Base-by-base conservation (phyloP, 2,329 filamentous ascomycete genomes). In the Daldinia sp. region DNA sequence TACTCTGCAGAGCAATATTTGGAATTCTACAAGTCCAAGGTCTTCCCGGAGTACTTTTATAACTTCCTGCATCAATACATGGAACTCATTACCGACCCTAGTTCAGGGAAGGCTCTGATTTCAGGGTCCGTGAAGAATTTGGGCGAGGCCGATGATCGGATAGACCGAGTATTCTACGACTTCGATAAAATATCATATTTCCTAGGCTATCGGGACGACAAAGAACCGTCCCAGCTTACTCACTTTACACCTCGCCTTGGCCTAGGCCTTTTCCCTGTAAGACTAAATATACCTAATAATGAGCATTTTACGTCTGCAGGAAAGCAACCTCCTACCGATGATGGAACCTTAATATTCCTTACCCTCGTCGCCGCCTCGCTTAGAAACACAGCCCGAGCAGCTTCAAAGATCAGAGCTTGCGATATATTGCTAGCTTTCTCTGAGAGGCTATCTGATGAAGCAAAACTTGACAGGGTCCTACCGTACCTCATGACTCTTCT, bases 181-280 rank as follows among this genome's bases (percentile, higher is more conserved):
- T 98, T 98, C 81, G 96, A 99, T 79, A 99, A 98, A 79, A 97
- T 99, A 59, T 94, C 95, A 0, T 97, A 97, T 77, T 97, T 97
- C 65, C 86, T 99, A 1, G 94, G 93, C 13, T 93, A 93, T 68
- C 87, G 88, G 30, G 84, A 89, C 48, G 85, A 85, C 2, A 76
- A 79, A 13, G 72, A 77, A 10, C 63, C 72, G 3, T 61, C 72
- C 0, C 72, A 77, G 23, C 68, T 75, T 20, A 73, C 74, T 30
- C 77, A 81, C 26, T 78, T 83, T 3, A 80, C 83, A 3, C 81
- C 82, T 2, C 82, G 85, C 44, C 83, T 89, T 7, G 86, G 85
- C 1, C 80, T 89, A 18, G 85, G 86, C 1, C 84, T 93, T 23
- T 93, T 97, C 64, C 94, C 95, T 0, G 86, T 98, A 13, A 90